These are phyloP conservation scores for Populus trichocarpa DNA, from an alignment of 441 rosid genomes.

Conservation along the genomic window DNA sequence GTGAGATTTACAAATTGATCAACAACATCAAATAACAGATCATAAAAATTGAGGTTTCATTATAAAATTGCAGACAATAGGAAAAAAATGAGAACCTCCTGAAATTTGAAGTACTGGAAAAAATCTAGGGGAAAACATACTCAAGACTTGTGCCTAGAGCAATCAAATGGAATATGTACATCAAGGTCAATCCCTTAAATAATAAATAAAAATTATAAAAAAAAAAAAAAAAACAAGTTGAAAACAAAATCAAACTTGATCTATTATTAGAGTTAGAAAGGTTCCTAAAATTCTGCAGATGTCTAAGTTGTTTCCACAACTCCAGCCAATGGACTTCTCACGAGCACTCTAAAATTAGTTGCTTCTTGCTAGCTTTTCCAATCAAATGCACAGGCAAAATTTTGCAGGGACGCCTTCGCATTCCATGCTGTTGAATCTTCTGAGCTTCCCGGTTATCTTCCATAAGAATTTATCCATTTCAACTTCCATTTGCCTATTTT, in stretches of 20 bases:
- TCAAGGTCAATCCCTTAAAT: constrained; percentile 23
- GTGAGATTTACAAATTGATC: neutral
- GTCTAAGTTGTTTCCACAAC: constrained; percentile 18
- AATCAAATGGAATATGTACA: constrained; percentile 46
- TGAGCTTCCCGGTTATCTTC: constrained; percentile 19
- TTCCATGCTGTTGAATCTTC: constrained; percentile 32
- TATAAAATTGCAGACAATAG: neutral
- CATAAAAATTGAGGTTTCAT: neutral
- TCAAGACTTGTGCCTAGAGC: constrained; percentile 38
- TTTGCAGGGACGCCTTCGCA: constrained; percentile 44
- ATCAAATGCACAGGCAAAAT: constrained; percentile 38
- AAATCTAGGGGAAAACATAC: constrained; percentile 19
- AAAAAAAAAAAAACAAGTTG: neutral
- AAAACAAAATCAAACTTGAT: constrained; percentile 16
- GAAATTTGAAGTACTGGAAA: constrained; percentile 2
- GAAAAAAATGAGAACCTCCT: neutral
- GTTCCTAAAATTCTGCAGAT: constrained; percentile 42
- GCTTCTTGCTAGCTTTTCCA: constrained; percentile 36
- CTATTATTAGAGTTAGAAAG: constrained; percentile 41
- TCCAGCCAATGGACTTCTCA: constrained; percentile 20
- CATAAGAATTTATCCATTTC: constrained; percentile 3
- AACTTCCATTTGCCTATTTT: neutral
- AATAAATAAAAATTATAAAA: neutral
- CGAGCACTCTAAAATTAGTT: constrained; percentile 38
- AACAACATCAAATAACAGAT: neutral